These are phyloP conservation scores for Ophiostoma quercus DNA, from an alignment of 2,329 filamentous ascomycete genomes.

Conservation along the genomic window DNA sequence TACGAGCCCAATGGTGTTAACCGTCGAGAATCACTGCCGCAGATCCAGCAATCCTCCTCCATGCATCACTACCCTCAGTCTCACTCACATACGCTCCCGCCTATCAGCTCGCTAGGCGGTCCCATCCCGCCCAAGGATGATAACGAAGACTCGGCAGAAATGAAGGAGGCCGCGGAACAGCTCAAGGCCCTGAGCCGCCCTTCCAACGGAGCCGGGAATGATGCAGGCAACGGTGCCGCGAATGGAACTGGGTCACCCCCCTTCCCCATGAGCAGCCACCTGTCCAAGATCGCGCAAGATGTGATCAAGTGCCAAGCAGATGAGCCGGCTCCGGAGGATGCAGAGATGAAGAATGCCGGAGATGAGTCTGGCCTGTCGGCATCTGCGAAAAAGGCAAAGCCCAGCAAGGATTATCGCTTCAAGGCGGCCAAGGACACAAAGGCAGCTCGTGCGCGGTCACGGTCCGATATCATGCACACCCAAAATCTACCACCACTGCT, in stretches of 20 bases:
- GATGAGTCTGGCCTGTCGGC: neutral
- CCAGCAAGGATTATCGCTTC: conserved; percentile 23
- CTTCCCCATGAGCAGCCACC: conserved; percentile 32
- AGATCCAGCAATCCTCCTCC: conserved; percentile 19
- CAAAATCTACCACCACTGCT: conserved; percentile 21
- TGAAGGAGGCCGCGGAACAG: conserved; percentile 64
- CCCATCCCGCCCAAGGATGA: conserved; percentile 39
- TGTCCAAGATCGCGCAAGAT: conserved; percentile 26
- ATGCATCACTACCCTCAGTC: neutral
- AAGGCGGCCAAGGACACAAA: conserved; percentile 23
- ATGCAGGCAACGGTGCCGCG: neutral
- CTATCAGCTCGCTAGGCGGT: neutral
- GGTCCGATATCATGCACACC: conserved; percentile 18
- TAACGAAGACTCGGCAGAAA: conserved; percentile 60
- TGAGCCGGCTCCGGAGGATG: conserved; percentile 18
- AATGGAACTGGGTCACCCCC: conserved; percentile 17
- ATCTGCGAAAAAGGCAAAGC: conserved; percentile 18
- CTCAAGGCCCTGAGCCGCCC: conserved; percentile 60
- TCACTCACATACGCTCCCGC: conserved; percentile 10
- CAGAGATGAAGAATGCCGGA: conserved; percentile 15
- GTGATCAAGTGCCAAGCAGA: conserved; percentile 24
- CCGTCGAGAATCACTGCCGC: conserved; percentile 20
- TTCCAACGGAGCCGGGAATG: conserved; percentile 35
- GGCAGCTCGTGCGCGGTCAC: conserved; percentile 17
- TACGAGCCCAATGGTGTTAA: conserved; percentile 18